Evolutionary conservation across 164 flowering plant species (phyloP).

Genomic region (Annona cherimola): DNA sequence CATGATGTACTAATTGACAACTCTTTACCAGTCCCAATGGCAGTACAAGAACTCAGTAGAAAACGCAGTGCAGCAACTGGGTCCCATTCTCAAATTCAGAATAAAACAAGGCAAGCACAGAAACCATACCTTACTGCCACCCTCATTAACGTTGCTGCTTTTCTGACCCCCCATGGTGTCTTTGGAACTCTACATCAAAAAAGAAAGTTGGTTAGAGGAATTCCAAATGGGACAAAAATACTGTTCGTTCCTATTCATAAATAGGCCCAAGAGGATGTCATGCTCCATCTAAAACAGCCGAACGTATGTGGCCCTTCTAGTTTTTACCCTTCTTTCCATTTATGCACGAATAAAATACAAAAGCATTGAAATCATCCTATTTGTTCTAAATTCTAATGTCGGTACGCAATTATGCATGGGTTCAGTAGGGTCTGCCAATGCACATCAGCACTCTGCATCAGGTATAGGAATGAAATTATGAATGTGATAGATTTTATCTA

Average conservation of each 20-base stretch:
- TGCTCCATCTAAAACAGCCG: neutral
- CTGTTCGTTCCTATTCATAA: neutral
- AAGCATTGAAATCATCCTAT: neutral
- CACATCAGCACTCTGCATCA: neutral
- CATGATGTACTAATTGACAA: neutral
- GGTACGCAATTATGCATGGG: too few species aligned
- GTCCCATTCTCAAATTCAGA: neutral
- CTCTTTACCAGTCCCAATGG: neutral
- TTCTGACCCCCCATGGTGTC: constrained; percentile 11
- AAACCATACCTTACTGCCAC: constrained; percentile 18
- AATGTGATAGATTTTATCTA: neutral
- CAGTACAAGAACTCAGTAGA: neutral
- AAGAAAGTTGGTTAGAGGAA: neutral
- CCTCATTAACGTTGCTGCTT: constrained; percentile 13
- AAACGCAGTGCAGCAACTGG: neutral
- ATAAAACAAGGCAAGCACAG: neutral
- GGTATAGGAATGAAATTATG: neutral
- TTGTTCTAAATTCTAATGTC: too few species aligned
- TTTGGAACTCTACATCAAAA: constrained; percentile 24
- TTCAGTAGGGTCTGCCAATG: neutral
- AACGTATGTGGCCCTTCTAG: neutral
- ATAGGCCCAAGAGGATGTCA: neutral
- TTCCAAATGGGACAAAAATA: constrained; percentile 4
- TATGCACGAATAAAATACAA: neutral
- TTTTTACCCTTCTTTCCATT: neutral